Conservation (phyloP, 805 yeast genomes). For the Ogataea trehalophila region DNA sequence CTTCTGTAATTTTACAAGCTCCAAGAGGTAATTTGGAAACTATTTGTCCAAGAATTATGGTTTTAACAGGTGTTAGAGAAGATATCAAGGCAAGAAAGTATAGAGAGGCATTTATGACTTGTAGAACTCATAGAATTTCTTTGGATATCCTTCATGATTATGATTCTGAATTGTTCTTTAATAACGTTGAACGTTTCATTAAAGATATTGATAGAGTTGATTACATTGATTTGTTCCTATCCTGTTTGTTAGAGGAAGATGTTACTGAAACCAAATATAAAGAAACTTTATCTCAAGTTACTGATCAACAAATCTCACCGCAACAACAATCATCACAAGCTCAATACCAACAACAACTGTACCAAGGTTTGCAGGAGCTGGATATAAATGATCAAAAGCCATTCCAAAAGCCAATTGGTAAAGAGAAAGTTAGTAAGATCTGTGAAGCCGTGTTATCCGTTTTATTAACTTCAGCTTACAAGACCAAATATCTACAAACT, state of each 20-base stretch:
- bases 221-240: conserved; percentile 79
- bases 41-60: conserved; percentile 88
- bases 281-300: conserved; percentile 47
- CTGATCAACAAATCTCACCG: conserved; percentile 6
- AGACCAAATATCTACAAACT: conserved; percentile 61
- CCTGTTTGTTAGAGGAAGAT: conserved; percentile 82
- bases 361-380: conserved; percentile 2
- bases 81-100: conserved; percentile 56
- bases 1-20: conserved; percentile 83
- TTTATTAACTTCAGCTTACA: conserved; percentile 46
- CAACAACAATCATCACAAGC: conserved; percentile 6
- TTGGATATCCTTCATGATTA: conserved; percentile 87
- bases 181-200: conserved; percentile 62
- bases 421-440: conserved; percentile 61
- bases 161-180: conserved; percentile 62
- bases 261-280: conserved; percentile 76
- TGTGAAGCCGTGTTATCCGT: conserved; percentile 67
- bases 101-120: conserved; percentile 69
- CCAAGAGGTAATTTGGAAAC: conserved; percentile 97
- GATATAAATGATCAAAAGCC: background rate
- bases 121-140: conserved; percentile 89
- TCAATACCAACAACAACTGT: conserved; percentile 2
- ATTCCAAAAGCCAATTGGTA: conserved; percentile 15
- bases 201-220: conserved; percentile 67
- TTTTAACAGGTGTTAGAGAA: conserved; percentile 73